A percentile compares a stretch with the other conserved stretches of the same genome.
Conservation (phyloP, 2,329 filamentous ascomycete species). For the Pseudogymnoascus sp. region DNA sequence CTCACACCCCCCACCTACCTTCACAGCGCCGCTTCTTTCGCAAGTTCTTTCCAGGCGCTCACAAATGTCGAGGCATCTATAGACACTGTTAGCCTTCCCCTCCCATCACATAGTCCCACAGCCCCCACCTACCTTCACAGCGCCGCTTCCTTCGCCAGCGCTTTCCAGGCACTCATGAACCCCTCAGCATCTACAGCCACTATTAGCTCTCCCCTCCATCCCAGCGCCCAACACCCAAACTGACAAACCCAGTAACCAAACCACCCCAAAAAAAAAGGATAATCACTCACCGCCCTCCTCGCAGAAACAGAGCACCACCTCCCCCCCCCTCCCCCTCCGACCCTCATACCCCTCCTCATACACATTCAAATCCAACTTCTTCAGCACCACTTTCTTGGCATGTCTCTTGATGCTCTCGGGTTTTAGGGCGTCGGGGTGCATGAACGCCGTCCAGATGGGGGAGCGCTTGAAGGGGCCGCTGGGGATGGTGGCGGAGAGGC, state of each 20-base stretch:
- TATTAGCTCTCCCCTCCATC: not conserved
- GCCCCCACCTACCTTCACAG: not conserved
- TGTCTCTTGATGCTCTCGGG: no score
- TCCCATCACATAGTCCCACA: no score
- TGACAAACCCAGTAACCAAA: no score
- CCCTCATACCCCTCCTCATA: slow-evolving; percentile 49
- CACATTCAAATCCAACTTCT: slow-evolving; percentile 48
- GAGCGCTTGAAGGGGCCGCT: slow-evolving; percentile 45
- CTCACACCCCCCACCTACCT: no score
- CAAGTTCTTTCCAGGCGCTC: not conserved
- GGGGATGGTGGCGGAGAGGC: slow-evolving; percentile 48
- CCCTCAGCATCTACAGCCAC: not conserved
- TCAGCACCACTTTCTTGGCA: slow-evolving; percentile 40
- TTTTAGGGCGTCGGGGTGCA: not conserved
- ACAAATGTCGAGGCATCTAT: not conserved
- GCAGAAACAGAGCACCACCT: slow-evolving; percentile 27
- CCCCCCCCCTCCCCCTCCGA: slow-evolving; percentile 35
- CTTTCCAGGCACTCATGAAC: not conserved
- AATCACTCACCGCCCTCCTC: slow-evolving; percentile 19
- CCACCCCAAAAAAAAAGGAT: not conserved
- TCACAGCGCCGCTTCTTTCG: not conserved
- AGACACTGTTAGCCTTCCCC: not conserved
- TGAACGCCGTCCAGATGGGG: slow-evolving; percentile 56
- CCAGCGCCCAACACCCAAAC: not conserved
- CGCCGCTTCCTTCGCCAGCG: not conserved